Percentiles rank a stretch among this genome's conserved stretches.
Evolutionary conservation across 2,329 filamentous ascomycete species (phyloP).

Genomic region (Pseudocercospora macadamiae): DNA sequence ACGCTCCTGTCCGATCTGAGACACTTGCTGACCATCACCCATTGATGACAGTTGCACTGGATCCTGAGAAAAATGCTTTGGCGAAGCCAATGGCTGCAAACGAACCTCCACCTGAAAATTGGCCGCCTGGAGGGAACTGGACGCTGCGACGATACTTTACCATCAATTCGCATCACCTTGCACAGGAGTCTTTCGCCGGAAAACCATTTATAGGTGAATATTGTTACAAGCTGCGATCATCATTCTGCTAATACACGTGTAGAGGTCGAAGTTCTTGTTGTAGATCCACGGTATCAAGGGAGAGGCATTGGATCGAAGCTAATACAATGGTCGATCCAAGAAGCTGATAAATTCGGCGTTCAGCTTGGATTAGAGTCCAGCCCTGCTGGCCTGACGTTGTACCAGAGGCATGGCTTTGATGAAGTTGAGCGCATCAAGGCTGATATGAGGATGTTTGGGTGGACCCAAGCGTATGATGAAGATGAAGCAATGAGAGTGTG

Average conservation of each 20-base stretch:
- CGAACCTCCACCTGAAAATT: conserved; percentile 25
- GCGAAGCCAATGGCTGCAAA: conserved; percentile 11
- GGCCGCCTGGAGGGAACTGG: conserved; percentile 32
- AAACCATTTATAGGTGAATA: conserved; percentile 23
- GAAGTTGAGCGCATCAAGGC: conserved; percentile 26
- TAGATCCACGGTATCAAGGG: conserved; percentile 10
- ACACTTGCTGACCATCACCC: too few relatives aligned
- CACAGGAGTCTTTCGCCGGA: conserved; percentile 18
- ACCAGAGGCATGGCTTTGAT: conserved; percentile 13
- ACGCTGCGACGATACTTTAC: conserved; percentile 26
- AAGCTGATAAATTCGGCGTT: conserved; percentile 14
- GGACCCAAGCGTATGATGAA: conserved; percentile 28
- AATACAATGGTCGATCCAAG: conserved; percentile 2
- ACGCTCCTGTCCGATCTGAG: too few relatives aligned
- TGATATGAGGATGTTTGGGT: conserved; percentile 31
- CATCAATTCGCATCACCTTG: conserved; percentile 22
- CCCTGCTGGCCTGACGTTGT: conserved; percentile 15
- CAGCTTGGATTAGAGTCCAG: conserved; percentile 16
- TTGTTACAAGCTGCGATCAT: too few relatives aligned
- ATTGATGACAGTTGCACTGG: too few relatives aligned
- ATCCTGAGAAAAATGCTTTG: conserved; percentile 16
- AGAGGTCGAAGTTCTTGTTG: conserved; percentile 15
- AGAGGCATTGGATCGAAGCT: conserved; percentile 16
- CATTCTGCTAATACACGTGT: neutral
- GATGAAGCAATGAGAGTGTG: conserved; percentile 30